Evolutionary conservation across 371 early-diverging fungal species (phyloP).

Genomic region (Mortierella sp.): DNA sequence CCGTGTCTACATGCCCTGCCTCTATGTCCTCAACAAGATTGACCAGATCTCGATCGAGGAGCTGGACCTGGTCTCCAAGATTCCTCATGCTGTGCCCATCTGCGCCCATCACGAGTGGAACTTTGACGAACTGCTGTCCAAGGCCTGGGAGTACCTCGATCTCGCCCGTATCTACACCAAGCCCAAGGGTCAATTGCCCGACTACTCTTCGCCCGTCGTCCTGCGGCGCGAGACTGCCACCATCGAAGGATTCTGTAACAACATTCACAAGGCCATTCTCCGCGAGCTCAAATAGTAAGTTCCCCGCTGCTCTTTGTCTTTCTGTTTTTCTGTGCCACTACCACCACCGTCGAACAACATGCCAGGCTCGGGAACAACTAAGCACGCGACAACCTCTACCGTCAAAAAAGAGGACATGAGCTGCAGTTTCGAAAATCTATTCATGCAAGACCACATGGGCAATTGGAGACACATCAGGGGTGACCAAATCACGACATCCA

Average conservation of each 20-base stretch:
- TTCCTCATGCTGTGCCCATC: conserved; percentile 98
- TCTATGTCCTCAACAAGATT: conserved; percentile 98
- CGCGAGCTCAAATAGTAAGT: conserved; percentile 93
- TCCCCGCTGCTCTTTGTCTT: no score
- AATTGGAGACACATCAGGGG: no score
- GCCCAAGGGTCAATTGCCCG: conserved; percentile 98
- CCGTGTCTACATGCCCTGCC: conserved; percentile 82
- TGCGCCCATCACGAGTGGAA: conserved; percentile 99
- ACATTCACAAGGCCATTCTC: conserved; percentile 97
- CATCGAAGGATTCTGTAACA: conserved; percentile 98
- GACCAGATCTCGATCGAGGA: conserved; percentile 96
- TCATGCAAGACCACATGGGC: no score
- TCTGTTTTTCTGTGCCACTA: conserved; percentile 82
- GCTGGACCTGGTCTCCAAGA: conserved; percentile 94
- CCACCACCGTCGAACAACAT: conserved; percentile 83
- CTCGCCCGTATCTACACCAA: conserved; percentile 93
- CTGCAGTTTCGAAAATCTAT: no score
- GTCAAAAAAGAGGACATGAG: no score
- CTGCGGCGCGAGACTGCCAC: conserved; percentile 81
- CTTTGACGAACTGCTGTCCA: conserved; percentile 98
- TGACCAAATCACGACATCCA: no score
- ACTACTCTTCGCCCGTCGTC: conserved; percentile 98
- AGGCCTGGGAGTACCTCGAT: conserved; percentile 89
- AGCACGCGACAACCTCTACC: no score
- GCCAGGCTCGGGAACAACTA: no score